phyloP scores from a whole-genome alignment of 306 rosid genomes.

The Arachis hypogaea region DNA sequence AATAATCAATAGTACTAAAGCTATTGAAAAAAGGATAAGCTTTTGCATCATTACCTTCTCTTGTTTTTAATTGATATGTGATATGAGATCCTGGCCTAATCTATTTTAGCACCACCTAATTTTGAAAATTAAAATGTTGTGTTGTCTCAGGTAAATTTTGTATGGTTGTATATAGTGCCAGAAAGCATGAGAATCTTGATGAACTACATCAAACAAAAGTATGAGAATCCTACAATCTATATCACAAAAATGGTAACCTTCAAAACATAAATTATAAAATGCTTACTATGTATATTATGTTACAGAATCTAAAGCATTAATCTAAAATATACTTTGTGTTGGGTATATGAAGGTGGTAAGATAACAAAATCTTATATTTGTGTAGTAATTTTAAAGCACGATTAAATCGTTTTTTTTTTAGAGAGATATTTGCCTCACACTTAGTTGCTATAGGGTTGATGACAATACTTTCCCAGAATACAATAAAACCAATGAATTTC shows the following conservation, averaged over 20 bases:
- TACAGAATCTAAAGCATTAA: not conserved
- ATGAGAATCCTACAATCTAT: conserved; percentile 62
- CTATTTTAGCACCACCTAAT: not conserved
- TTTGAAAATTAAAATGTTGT: not conserved
- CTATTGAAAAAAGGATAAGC: conserved; percentile 74
- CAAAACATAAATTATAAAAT: conserved; percentile 1
- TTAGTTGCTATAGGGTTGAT: too few relatives aligned
- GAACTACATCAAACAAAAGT: conserved; percentile 80
- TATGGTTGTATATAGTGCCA: conserved; percentile 94
- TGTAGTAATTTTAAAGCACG: too few relatives aligned
- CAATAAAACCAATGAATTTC: too few relatives aligned
- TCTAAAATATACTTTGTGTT: too few relatives aligned
- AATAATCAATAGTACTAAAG: conserved; percentile 60
- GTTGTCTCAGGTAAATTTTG: conserved; percentile 72
- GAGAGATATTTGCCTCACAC: too few relatives aligned
- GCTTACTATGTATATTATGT: not conserved
- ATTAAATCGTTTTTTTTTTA: too few relatives aligned
- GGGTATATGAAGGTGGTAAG: too few relatives aligned
- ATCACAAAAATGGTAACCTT: conserved; percentile 82
- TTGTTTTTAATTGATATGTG: not conserved
- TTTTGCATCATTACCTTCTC: not conserved
- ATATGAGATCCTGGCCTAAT: not conserved
- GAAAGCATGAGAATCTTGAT: conserved; percentile 77
- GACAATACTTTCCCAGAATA: too few relatives aligned
- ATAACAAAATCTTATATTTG: too few relatives aligned